Percentiles rank a stretch among this genome's conserved stretches.
phyloP scores from a whole-genome alignment of 1,284 basidiomycete genomes.

The Cryptococcus maquisensis region DNA sequence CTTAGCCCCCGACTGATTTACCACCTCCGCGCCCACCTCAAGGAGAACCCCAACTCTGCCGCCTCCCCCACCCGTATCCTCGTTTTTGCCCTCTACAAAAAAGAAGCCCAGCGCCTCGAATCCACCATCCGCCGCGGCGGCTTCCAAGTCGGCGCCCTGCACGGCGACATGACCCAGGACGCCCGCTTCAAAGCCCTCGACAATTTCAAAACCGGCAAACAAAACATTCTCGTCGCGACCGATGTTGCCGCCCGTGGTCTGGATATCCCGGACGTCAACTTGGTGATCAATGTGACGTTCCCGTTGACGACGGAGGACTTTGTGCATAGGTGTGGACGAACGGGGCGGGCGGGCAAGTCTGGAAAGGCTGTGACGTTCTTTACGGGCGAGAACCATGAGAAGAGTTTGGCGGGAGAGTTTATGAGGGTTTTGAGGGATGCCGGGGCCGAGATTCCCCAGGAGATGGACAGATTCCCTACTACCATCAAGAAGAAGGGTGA shows the following conservation, averaged over 20 bases:
- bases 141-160: constrained; percentile 80
- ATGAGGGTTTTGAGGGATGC: constrained; percentile 87
- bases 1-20: constrained; percentile 63
- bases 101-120: constrained; percentile 88
- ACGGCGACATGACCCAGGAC: constrained; percentile 87
- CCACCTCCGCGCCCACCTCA: constrained; percentile 64
- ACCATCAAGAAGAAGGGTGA: constrained; percentile 91
- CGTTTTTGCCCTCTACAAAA: constrained; percentile 97
- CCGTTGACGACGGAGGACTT: constrained; percentile 88
- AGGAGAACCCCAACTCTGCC: constrained; percentile 42
- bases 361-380: constrained; percentile 98
- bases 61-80: constrained; percentile 65
- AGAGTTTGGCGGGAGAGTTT: constrained; percentile 86
- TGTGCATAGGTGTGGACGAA: constrained; percentile 94
- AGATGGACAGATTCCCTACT: constrained; percentile 84
- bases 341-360: constrained; percentile 83
- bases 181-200: constrained; percentile 83
- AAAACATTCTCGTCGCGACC: constrained; percentile 86
- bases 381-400: constrained; percentile 80
- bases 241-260: constrained; percentile 95
- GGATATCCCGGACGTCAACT: constrained; percentile 93
- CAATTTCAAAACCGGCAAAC: constrained; percentile 80
- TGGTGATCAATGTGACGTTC: constrained; percentile 94
- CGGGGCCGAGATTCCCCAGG: constrained; percentile 66
- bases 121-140: constrained; percentile 71